phyloP scores from a whole-genome alignment of 2,329 filamentous ascomycete genomes.

The Fusarium sp. region DNA sequence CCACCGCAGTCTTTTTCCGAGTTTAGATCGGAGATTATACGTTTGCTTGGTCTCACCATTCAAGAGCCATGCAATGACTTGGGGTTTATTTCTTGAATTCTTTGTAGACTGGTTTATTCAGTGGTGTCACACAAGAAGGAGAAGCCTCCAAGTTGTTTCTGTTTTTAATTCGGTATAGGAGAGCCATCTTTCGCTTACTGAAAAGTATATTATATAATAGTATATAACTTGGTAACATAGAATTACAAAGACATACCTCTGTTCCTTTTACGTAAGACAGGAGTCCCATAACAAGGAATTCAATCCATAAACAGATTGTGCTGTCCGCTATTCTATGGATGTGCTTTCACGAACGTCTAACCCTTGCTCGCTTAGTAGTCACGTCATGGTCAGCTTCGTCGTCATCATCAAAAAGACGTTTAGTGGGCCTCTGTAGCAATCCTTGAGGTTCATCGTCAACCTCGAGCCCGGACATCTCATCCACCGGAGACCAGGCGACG shows the following conservation, averaged over 20 bases:
- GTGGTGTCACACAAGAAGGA: neutral
- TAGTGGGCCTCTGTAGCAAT: fast-evolving
- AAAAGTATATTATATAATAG: no score
- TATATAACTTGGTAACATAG: neutral
- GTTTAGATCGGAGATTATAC: fast-evolving
- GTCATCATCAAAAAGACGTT: neutral
- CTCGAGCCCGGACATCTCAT: neutral
- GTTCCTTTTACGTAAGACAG: fast-evolving
- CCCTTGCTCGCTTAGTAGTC: neutral
- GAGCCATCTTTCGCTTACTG: fast-evolving
- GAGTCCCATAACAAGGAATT: neutral
- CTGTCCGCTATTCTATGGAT: fast-evolving
- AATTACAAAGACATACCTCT: neutral
- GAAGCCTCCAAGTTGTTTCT: neutral
- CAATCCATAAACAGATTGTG: fast-evolving
- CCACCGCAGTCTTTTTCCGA: no score
- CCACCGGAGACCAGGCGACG: fast-evolving
- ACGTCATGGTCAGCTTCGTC: fast-evolving
- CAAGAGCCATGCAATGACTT: fast-evolving
- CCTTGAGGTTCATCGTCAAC: neutral
- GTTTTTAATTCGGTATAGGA: fast-evolving
- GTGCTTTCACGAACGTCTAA: neutral
- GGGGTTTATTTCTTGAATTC: fast-evolving
- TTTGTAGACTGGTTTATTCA: neutral
- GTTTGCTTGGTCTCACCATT: fast-evolving